Conservation (phyloP, 2,329 filamentous ascomycete genomes). For the Hymenoscyphus repandus region DNA sequence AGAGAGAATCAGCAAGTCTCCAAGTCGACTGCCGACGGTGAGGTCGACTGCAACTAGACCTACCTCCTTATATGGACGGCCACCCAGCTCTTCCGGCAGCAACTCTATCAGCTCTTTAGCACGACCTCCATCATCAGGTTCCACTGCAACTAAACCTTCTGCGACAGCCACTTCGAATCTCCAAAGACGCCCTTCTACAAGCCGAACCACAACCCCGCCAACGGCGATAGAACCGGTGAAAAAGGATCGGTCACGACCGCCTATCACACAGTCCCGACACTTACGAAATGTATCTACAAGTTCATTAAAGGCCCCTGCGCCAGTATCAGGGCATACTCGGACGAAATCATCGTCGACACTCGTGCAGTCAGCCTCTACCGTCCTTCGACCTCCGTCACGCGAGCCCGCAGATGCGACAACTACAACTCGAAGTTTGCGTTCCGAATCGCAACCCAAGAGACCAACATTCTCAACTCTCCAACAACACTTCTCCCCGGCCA, state of each 20-base stretch:
- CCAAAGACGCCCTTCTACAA: slow-evolving; percentile 22
- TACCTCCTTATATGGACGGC: slow-evolving; percentile 18
- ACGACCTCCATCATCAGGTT: slow-evolving; percentile 21
- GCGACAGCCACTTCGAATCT: slow-evolving; percentile 13
- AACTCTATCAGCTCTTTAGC: slow-evolving; percentile 21
- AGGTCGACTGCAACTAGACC: slow-evolving; percentile 21
- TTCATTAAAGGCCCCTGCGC: slow-evolving; percentile 2
- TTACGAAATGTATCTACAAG: slow-evolving; percentile 24
- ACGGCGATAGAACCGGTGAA: slow-evolving; percentile 21
- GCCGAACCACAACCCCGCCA: slow-evolving; percentile 7
- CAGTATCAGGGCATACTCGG: slow-evolving; percentile 21
- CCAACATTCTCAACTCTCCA: slow-evolving; percentile 54
- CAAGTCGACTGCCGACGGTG: slow-evolving; percentile 29
- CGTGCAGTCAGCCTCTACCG: slow-evolving; percentile 14
- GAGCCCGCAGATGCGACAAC: slow-evolving; percentile 11
- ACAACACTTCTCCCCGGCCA: slow-evolving; percentile 63
- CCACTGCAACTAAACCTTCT: slow-evolving; percentile 18
- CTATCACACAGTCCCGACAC: slow-evolving; percentile 23
- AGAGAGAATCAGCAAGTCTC: slow-evolving; percentile 23
- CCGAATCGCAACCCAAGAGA: slow-evolving; percentile 18
- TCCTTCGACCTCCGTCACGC: slow-evolving; percentile 18
- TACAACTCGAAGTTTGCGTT: slow-evolving; percentile 10
- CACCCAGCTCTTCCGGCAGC: slow-evolving; percentile 21
- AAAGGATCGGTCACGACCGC: slow-evolving; percentile 27
- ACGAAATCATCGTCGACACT: slow-evolving; percentile 25